Conservation (phyloP, 1,284 basidiomycete species). For the Volvariella surrecta region DNA sequence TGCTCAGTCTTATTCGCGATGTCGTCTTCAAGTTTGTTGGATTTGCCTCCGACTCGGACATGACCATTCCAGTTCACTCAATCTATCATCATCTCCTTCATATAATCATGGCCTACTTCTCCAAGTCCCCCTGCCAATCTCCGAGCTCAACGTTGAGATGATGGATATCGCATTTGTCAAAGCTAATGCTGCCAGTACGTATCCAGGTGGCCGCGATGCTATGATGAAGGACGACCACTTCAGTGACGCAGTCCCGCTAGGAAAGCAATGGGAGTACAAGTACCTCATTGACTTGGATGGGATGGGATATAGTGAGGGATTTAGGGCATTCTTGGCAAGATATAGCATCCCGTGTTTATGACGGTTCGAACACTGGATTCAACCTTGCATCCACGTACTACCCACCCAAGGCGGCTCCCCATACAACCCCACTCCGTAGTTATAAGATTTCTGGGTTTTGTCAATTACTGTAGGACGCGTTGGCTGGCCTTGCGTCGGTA, state of each 20-base stretch:
- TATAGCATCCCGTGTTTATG: conserved; percentile 88
- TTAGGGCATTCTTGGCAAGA: conserved; percentile 80
- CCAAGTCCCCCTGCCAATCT: conserved; percentile 35
- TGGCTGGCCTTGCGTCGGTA: too few relatives aligned
- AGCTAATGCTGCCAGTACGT: conserved; percentile 56
- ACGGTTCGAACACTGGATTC: conserved; percentile 83
- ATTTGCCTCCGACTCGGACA: too few relatives aligned
- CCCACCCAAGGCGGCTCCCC: too few relatives aligned
- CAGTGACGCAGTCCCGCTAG: conserved; percentile 70
- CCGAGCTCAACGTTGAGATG: conserved; percentile 65
- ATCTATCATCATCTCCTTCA: background rate
- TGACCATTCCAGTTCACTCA: background rate
- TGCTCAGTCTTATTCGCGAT: too few relatives aligned
- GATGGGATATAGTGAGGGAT: conserved; percentile 88
- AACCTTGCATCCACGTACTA: too few relatives aligned
- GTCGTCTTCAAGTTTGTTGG: too few relatives aligned
- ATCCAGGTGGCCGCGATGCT: conserved; percentile 75
- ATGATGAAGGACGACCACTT: conserved; percentile 67
- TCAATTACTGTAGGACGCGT: too few relatives aligned
- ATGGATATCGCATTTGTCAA: conserved; percentile 89
- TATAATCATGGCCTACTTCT: background rate
- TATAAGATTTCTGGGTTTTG: too few relatives aligned
- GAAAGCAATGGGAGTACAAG: conserved; percentile 88
- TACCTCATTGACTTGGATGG: conserved; percentile 90
- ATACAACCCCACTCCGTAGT: too few relatives aligned